Evolutionary conservation across 2,329 filamentous ascomycete species (phyloP).

Genomic region (Cadophora sp.): DNA sequence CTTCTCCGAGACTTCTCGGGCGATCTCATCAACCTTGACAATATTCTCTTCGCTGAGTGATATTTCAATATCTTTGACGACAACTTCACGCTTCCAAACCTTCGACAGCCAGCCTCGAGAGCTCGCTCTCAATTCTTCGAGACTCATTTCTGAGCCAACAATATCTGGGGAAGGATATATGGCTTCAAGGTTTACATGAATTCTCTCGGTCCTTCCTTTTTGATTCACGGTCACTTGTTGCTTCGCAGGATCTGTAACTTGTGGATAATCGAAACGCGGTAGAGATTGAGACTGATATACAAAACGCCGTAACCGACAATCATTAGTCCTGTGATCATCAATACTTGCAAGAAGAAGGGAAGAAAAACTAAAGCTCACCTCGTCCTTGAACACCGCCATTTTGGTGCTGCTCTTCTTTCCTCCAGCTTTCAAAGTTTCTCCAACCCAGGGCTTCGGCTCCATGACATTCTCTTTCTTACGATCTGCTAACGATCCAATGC

Average conservation of each 20-base stretch:
- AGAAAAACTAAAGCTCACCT: conserved; percentile 71
- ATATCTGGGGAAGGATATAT: conserved; percentile 82
- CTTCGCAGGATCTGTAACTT: conserved; percentile 71
- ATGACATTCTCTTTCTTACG: conserved; percentile 93
- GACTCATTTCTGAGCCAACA: conserved; percentile 78
- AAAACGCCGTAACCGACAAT: conserved; percentile 58
- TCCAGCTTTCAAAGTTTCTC: conserved; percentile 86
- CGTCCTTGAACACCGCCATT: conserved; percentile 93
- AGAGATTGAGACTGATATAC: conserved; percentile 61
- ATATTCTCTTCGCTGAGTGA: conserved; percentile 24
- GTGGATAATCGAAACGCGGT: conserved; percentile 58
- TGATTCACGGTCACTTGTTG: conserved; percentile 85
- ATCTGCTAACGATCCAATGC: conserved; percentile 83
- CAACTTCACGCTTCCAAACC: conserved; percentile 54
- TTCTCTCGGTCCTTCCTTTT: conserved; percentile 81
- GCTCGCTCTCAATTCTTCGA: conserved; percentile 88
- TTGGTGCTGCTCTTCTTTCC: conserved; percentile 84
- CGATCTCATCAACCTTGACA: conserved; percentile 32
- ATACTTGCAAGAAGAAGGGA: conserved; percentile 62
- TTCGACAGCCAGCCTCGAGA: conserved; percentile 73
- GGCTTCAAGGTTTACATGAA: conserved; percentile 85
- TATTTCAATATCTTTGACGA: conserved; percentile 10
- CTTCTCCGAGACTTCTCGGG: conserved; percentile 44
- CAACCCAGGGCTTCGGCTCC: conserved; percentile 88
- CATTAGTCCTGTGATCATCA: conserved; percentile 98